Conservation (phyloP, 208 protist species). For the Leishmania arabica region DNA sequence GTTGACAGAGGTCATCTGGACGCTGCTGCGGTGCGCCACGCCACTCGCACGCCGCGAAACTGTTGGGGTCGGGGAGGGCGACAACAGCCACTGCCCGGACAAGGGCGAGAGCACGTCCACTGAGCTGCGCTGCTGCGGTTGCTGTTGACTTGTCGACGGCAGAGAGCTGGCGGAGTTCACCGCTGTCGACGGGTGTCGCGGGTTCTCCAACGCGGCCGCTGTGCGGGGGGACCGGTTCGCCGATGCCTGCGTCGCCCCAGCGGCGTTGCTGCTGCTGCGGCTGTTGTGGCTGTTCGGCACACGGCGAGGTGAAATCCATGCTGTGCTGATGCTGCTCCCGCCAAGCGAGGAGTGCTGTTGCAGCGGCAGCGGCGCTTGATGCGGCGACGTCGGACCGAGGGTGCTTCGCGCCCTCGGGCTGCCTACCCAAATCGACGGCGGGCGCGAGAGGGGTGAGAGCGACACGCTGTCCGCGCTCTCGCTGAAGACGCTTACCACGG, state of each 20-base stretch:
- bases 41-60: constrained; percentile 1
- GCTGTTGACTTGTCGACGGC: neutral
- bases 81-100: constrained; percentile 2
- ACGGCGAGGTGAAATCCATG: constrained; percentile 5
- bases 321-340: neutral
- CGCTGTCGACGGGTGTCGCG: neutral
- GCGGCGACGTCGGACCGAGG: neutral
- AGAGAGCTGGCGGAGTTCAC: neutral
- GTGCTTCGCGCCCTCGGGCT: constrained; percentile 17
- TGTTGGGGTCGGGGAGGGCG: constrained; percentile 8
- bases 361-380: neutral
- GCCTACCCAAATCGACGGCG: constrained; percentile 27
- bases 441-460: constrained; percentile 49
- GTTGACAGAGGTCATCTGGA: neutral
- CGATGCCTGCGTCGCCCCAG: neutral
- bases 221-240: constrained; percentile 4
- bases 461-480: constrained; percentile 36
- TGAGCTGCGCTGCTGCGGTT: neutral
- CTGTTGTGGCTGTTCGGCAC: constrained; percentile 6
- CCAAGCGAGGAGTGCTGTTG: neutral
- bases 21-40: neutral
- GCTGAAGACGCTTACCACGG: neutral
- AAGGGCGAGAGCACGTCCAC: constrained; percentile 14
- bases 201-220: neutral
- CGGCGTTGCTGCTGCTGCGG: constrained; percentile 8